phyloP scores from a whole-genome alignment of 164 flowering plant species.

The Amborella trichopoda region DNA sequence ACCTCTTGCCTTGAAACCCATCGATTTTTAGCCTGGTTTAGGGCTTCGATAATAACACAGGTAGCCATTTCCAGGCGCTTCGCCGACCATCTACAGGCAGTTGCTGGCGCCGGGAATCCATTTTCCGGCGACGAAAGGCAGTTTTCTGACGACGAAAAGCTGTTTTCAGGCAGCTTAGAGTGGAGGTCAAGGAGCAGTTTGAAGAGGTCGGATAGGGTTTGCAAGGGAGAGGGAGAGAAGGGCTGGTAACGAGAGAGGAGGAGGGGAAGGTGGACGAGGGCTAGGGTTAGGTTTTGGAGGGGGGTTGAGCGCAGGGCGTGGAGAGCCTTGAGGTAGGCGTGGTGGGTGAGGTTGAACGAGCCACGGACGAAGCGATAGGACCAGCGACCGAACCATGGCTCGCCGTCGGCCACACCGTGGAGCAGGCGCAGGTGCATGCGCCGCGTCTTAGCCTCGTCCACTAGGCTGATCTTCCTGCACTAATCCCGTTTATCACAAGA shows the following conservation, averaged over 20 bases:
- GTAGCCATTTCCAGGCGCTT: slow-evolving; percentile 88
- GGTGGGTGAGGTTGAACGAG: slow-evolving; percentile 51
- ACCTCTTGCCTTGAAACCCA: slow-evolving; percentile 96
- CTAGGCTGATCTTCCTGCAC: slow-evolving; percentile 68
- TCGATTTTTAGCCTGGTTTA: slow-evolving; percentile 42
- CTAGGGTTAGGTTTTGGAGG: slow-evolving; percentile 3
- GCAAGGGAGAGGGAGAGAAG: slow-evolving; percentile 40
- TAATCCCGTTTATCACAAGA: not conserved
- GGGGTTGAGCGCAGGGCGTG: slow-evolving; percentile 59
- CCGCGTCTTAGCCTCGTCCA: slow-evolving; percentile 52
- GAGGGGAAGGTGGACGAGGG: slow-evolving; percentile 18
- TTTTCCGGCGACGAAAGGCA: not conserved
- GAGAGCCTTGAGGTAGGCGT: slow-evolving; percentile 55
- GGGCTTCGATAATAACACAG: slow-evolving; percentile 63
- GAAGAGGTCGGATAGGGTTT: slow-evolving; percentile 49
- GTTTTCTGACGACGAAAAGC: not conserved
- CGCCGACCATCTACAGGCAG: slow-evolving; percentile 71
- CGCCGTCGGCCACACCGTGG: slow-evolving; percentile 57
- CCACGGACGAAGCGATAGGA: slow-evolving; percentile 78
- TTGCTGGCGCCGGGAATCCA: slow-evolving; percentile 24
- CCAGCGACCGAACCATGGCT: slow-evolving; percentile 86
- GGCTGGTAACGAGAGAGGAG: slow-evolving; percentile 51
- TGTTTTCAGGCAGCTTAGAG: slow-evolving; percentile 35
- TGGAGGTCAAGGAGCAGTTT: slow-evolving; percentile 64
- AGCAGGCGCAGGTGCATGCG: slow-evolving; percentile 77